Evolutionary conservation across 2,329 filamentous ascomycete genomes (phyloP).

Genomic region (Pestalotiopsis sp.): DNA sequence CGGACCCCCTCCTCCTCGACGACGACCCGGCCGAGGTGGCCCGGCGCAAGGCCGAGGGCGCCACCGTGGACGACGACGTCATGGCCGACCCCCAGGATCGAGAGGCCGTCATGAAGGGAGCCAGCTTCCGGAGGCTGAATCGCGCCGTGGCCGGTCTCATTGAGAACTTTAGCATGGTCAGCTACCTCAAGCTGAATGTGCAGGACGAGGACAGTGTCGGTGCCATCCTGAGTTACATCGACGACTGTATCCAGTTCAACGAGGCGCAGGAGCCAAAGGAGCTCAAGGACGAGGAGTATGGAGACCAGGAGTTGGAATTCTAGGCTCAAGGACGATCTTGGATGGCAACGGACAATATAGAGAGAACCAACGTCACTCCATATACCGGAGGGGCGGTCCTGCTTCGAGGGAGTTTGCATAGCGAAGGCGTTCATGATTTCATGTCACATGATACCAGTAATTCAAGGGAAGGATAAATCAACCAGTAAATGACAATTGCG

Average conservation of each 20-base stretch:
- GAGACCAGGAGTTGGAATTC: slow-evolving; percentile 17
- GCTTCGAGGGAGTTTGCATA: slow-evolving; percentile 23
- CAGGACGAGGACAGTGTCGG: slow-evolving; percentile 91
- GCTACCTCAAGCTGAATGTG: slow-evolving; percentile 86
- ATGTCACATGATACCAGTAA: slow-evolving; percentile 24
- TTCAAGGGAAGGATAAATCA: slow-evolving; percentile 13
- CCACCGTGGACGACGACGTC: slow-evolving; percentile 53
- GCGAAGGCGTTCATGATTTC: slow-evolving; percentile 28
- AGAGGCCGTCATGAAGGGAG: slow-evolving; percentile 75
- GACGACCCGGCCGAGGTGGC: slow-evolving; percentile 68
- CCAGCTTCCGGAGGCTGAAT: slow-evolving; percentile 82
- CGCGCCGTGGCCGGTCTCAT: slow-evolving; percentile 87
- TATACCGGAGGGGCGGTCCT: neutral
- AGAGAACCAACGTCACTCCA: neutral
- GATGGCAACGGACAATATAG: neutral
- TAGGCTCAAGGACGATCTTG: neutral
- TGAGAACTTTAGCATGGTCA: slow-evolving; percentile 98
- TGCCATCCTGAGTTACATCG: slow-evolving; percentile 60
- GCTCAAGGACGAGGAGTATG: slow-evolving; percentile 34
- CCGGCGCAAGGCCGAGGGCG: slow-evolving; percentile 35
- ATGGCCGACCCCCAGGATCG: slow-evolving; percentile 64
- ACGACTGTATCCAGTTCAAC: slow-evolving; percentile 47
- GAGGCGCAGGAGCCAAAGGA: slow-evolving; percentile 37
- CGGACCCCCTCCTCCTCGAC: slow-evolving; percentile 80
- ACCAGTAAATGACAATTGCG: neutral